These are phyloP conservation scores for Calonectria pseudoturangicola DNA, from an alignment of 2,329 filamentous ascomycete genomes.

Conservation along the genomic window DNA sequence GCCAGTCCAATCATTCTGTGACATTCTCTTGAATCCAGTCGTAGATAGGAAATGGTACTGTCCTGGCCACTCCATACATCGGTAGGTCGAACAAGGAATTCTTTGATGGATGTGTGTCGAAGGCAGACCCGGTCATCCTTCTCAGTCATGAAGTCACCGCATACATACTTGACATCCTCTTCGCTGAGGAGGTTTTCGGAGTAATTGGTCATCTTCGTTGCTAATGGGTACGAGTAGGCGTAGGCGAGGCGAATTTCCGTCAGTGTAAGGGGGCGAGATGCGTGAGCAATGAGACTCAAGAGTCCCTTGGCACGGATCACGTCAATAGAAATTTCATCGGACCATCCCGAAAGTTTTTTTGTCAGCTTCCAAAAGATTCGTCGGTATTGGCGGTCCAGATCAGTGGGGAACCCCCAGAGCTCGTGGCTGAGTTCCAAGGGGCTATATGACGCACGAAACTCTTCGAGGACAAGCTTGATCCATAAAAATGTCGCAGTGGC, in stretches of 20 bases:
- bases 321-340: background rate
- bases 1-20: constrained; percentile 27
- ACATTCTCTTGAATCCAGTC: constrained; percentile 13
- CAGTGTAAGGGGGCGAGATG: constrained; percentile 20
- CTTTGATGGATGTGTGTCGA: constrained; percentile 24
- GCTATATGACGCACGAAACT: constrained; percentile 13
- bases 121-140: background rate
- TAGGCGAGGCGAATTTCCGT: constrained; percentile 23
- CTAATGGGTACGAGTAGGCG: constrained; percentile 20
- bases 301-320: constrained; percentile 15
- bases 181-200: constrained; percentile 3
- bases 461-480: constrained; percentile 23
- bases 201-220: background rate
- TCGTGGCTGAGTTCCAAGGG: background rate
- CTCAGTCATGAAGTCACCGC: constrained; percentile 13
- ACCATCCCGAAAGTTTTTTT: background rate
- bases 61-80: constrained; percentile 4
- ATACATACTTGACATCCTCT: background rate
- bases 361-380: constrained; percentile 13
- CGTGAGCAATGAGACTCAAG: constrained; percentile 9
- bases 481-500: constrained; percentile 19
- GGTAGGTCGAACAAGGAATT: constrained; percentile 20
- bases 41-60: background rate
- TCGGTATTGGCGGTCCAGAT: constrained; percentile 23
- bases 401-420: background rate